These are phyloP conservation scores for Dioszegia hungarica DNA, from an alignment of 768 basidiomycete species.

Conservation along the genomic window DNA sequence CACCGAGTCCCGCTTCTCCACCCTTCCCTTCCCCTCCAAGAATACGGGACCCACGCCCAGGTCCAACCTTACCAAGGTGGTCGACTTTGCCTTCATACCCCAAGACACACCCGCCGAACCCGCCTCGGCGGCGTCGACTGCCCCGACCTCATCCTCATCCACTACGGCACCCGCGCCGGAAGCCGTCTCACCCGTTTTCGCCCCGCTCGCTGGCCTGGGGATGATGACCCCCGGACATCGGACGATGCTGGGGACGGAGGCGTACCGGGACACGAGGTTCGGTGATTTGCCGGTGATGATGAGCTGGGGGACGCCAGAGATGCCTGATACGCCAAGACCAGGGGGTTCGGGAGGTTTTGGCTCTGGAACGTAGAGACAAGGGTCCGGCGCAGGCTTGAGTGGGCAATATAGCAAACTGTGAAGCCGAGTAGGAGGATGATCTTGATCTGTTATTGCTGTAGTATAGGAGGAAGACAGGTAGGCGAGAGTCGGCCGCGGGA, in stretches of 20 bases:
- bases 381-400: neutral
- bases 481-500: too few relatives aligned
- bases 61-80: neutral
- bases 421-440: too few relatives aligned
- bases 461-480: too few relatives aligned
- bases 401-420: too few relatives aligned
- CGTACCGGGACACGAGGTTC: conserved; percentile 38
- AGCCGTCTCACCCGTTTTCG: too few relatives aligned
- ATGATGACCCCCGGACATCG: conserved; percentile 32
- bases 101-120: neutral
- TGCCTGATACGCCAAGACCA: conserved; percentile 4
- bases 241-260: conserved; percentile 38
- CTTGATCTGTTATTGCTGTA: too few relatives aligned
- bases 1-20: conserved; percentile 10
- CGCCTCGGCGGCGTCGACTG: neutral
- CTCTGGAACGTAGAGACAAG: neutral
- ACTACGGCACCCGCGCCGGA: too few relatives aligned
- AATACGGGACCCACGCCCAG: neutral
- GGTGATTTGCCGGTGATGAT: conserved; percentile 31
- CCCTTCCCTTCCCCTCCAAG: conserved; percentile 5
- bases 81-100: neutral
- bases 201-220: too few relatives aligned
- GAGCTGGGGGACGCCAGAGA: conserved; percentile 19
- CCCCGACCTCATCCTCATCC: neutral
- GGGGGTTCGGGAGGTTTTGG: neutral